A percentile compares a stretch with the other conserved stretches of the same genome.
Evolutionary conservation across 2,329 filamentous ascomycete species (phyloP).

Genomic region (Phialemoniopsis sp.): DNA sequence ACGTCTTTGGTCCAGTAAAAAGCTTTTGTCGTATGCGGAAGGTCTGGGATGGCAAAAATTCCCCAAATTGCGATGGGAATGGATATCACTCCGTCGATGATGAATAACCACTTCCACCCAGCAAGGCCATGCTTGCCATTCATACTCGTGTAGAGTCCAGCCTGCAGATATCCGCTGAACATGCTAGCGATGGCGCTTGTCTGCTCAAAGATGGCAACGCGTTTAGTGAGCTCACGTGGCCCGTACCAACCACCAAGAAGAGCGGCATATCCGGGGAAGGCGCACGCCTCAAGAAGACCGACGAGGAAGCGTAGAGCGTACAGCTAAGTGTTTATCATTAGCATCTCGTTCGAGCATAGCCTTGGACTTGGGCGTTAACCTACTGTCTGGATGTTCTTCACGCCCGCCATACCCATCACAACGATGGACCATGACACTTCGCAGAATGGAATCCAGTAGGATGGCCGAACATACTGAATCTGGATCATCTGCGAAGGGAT

Average conservation of each 20-base stretch:
- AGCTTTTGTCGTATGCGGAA: constrained; percentile 1
- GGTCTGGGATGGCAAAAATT: constrained; percentile 1
- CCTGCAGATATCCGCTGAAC: constrained; percentile 13
- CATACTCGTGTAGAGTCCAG: not conserved
- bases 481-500: constrained; percentile 15
- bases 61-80: constrained; percentile 1
- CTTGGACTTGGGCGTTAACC: too few relatives aligned
- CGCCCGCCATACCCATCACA: constrained; percentile 18
- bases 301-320: constrained; percentile 22
- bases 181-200: constrained; percentile 15
- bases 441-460: constrained; percentile 21
- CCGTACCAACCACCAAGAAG: constrained; percentile 24
- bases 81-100: constrained; percentile 1
- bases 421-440: too few relatives aligned
- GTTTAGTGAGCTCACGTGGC: constrained; percentile 19
- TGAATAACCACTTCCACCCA: constrained; percentile 1
- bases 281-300: constrained; percentile 20
- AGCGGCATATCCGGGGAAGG: constrained; percentile 17
- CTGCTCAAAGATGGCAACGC: constrained; percentile 20
- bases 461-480: constrained; percentile 17
- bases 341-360: not conserved
- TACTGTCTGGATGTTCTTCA: constrained; percentile 16
- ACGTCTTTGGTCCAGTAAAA: constrained; percentile 8
- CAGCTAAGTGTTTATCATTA: constrained; percentile 7
- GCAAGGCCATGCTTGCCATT: not conserved